phyloP scores from a whole-genome alignment of 2,329 filamentous ascomycete species.

The Colletotrichum cuscutae region DNA sequence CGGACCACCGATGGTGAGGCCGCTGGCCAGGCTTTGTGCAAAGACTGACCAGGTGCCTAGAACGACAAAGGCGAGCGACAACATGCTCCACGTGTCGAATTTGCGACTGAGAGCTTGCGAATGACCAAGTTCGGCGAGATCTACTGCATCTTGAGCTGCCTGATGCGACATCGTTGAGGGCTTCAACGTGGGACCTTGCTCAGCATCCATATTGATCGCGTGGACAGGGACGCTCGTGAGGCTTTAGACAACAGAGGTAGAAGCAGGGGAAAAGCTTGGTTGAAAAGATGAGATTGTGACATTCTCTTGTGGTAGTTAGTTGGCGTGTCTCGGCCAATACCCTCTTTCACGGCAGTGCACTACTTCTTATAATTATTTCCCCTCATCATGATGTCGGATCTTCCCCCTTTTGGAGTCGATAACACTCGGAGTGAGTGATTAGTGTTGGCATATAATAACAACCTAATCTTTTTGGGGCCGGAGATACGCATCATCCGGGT shows the following conservation, averaged over 20 bases:
- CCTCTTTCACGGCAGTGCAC: not conserved
- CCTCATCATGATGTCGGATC: not conserved
- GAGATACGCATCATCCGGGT: not conserved
- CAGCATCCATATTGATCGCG: not conserved
- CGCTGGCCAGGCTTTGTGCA: slow-evolving; percentile 44
- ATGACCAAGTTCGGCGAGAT: not conserved
- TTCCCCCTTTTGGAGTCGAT: not conserved
- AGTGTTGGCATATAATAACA: not conserved
- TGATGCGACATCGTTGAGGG: not conserved
- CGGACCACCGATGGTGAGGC: slow-evolving; percentile 64
- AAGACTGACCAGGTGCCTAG: not conserved
- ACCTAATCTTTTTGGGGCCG: not conserved
- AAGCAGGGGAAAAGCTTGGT: not conserved
- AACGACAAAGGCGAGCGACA: not conserved
- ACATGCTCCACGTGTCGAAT: not conserved
- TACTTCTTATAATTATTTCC: not conserved
- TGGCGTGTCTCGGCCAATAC: not conserved
- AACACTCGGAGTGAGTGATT: not conserved
- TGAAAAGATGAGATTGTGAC: not conserved
- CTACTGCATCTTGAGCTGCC: not conserved
- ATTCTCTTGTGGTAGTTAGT: not conserved
- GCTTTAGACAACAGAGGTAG: not conserved
- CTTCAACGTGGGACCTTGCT: not conserved
- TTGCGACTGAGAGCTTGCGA: not conserved
- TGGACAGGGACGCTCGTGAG: not conserved